A percentile compares a stretch with the other conserved stretches of the same genome.
These are phyloP conservation scores for Rhodotorula sp. DNA, from an alignment of 1,284 basidiomycete species.

Conservation along the genomic window DNA sequence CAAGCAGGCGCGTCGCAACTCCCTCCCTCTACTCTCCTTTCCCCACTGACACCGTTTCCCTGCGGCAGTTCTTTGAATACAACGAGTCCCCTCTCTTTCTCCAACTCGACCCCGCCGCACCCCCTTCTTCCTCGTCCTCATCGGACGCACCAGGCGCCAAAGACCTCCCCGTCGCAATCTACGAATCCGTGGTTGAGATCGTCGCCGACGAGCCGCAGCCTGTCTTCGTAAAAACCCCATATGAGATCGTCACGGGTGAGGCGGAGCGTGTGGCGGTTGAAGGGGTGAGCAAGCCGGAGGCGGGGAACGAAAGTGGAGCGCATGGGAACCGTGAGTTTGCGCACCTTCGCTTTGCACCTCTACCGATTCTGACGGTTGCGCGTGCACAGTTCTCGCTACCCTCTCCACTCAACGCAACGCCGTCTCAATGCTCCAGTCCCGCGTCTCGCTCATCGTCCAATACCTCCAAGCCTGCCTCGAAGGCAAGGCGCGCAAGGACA, in stretches of 20 bases:
- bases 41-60: slow-evolving; percentile 55
- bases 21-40: too few species aligned
- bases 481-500: slow-evolving; percentile 67
- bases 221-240: slow-evolving; percentile 48
- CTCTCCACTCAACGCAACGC: slow-evolving; percentile 89
- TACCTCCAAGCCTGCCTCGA: slow-evolving; percentile 74
- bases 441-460: slow-evolving; percentile 74
- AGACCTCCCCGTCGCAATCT: slow-evolving; percentile 80
- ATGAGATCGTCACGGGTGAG: slow-evolving; percentile 92
- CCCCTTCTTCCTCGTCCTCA: slow-evolving; percentile 51
- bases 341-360: background rate
- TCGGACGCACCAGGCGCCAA: slow-evolving; percentile 43
- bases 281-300: slow-evolving; percentile 65
- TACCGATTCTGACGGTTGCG: background rate
- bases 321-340: slow-evolving; percentile 18
- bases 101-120: slow-evolving; percentile 53
- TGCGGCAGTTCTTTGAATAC: slow-evolving; percentile 55
- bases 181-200: slow-evolving; percentile 80
- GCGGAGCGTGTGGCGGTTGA: slow-evolving; percentile 98
- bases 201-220: slow-evolving; percentile 62
- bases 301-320: slow-evolving; percentile 1
- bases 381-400: slow-evolving; percentile 72
- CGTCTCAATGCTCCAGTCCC: slow-evolving; percentile 90
- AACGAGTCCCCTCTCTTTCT: slow-evolving; percentile 55
- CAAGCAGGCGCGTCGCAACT: slow-evolving; percentile 62